These are phyloP conservation scores for Scheffersomyces stambukii DNA, from an alignment of 1,139 yeast genomes.

Conservation along the genomic window DNA sequence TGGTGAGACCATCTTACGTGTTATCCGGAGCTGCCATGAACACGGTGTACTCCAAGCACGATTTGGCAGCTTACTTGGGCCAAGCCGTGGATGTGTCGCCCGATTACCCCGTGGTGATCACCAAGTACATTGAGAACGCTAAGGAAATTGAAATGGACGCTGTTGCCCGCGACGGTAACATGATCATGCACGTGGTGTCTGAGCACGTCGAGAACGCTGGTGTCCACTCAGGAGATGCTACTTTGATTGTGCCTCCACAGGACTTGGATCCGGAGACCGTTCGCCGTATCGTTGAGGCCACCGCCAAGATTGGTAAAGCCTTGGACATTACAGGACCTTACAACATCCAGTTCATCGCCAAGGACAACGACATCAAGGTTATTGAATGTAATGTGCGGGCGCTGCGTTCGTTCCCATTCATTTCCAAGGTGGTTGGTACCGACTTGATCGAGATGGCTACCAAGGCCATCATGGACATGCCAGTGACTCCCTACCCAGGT, in stretches of 20 bases:
- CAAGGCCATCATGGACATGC: constrained; percentile 88
- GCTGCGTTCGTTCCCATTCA: constrained; percentile 97
- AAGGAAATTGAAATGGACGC: constrained; percentile 97
- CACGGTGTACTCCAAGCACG: constrained; percentile 73
- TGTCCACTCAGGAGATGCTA: constrained; percentile 98
- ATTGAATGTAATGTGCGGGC: constrained; percentile 99
- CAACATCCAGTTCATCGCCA: constrained; percentile 98
- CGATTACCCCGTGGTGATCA: constrained; percentile 95
- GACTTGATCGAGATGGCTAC: constrained; percentile 98
- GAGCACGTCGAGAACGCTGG: constrained; percentile 99
- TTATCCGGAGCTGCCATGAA: constrained; percentile 99
- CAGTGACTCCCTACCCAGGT: constrained; percentile 84
- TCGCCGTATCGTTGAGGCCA: constrained; percentile 66
- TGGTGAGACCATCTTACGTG: constrained; percentile 96
- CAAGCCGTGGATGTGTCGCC: constrained; percentile 90
- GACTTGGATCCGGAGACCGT: constrained; percentile 55
- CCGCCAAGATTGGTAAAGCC: constrained; percentile 90
- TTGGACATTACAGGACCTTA: constrained; percentile 97
- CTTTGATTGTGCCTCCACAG: constrained; percentile 90
- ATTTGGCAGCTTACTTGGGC: constrained; percentile 73
- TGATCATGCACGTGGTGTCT: constrained; percentile 90
- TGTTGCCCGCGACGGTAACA: constrained; percentile 85
- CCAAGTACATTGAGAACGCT: constrained; percentile 93
- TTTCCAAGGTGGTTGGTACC: constrained; percentile 95
- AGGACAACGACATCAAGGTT: constrained; percentile 87